Percentiles rank a stretch among this genome's conserved stretches.
Evolutionary conservation across 441 rosid species (phyloP).

Genomic region (Gossypium armourianum): DNA sequence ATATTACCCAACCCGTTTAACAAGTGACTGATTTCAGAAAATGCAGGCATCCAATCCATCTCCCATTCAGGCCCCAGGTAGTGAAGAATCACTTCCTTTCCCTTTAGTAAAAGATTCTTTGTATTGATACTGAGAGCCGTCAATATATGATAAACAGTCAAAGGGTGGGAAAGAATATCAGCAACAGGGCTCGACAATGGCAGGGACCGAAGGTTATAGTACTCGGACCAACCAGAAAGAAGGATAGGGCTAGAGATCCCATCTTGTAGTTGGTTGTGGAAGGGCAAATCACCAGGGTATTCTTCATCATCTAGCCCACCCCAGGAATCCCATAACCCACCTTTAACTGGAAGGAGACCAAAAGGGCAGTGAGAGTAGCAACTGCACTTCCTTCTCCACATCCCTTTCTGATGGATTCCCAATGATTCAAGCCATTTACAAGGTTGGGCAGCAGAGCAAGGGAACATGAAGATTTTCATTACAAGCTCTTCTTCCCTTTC

Average conservation of each 20-base stretch:
- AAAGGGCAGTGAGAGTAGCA: slow-evolving; percentile 38
- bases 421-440: slow-evolving; percentile 39
- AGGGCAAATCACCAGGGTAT: slow-evolving; percentile 31
- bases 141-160: slow-evolving; percentile 31
- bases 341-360: slow-evolving; percentile 41
- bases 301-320: slow-evolving; percentile 31
- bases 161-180: slow-evolving; percentile 36
- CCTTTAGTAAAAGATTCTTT: slow-evolving; percentile 33
- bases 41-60: slow-evolving; percentile 41
- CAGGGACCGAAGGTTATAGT: slow-evolving; percentile 34
- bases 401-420: slow-evolving; percentile 36
- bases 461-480: slow-evolving; percentile 34
- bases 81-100: slow-evolving; percentile 36
- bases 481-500: slow-evolving; percentile 43
- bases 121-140: slow-evolving; percentile 31
- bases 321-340: slow-evolving; percentile 36
- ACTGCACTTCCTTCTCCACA: slow-evolving; percentile 41
- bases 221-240: slow-evolving; percentile 41
- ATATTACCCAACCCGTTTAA: slow-evolving; percentile 35
- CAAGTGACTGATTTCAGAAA: slow-evolving; percentile 36
- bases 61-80: slow-evolving; percentile 43
- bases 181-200: slow-evolving; percentile 39
- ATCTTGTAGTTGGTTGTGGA: slow-evolving; percentile 26
- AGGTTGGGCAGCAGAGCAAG: slow-evolving; percentile 31
- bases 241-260: slow-evolving; percentile 32